Evolutionary conservation across 352 stramenopile genomes (phyloP).

Genomic region (Aphanomyces stellatus): DNA sequence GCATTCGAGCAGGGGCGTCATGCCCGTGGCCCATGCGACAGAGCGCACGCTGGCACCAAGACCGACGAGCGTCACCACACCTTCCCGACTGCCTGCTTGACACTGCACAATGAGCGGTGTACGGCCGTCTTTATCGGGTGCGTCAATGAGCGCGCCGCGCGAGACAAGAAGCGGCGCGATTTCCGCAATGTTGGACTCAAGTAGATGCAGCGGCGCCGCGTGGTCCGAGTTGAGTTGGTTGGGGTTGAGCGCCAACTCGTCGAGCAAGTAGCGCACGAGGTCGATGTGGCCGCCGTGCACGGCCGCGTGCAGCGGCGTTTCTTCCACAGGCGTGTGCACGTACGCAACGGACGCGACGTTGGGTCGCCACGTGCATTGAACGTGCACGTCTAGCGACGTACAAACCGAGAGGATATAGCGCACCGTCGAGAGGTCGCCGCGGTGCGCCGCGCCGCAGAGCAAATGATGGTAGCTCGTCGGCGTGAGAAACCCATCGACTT

Average conservation of each 20-base stretch:
- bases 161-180: slow-evolving; percentile 59
- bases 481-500: slow-evolving; percentile 74
- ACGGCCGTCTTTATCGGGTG: slow-evolving; percentile 46
- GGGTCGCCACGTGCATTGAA: slow-evolving; percentile 59
- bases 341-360: slow-evolving; percentile 55
- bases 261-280: slow-evolving; percentile 62
- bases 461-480: slow-evolving; percentile 68
- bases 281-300: slow-evolving; percentile 40
- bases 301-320: slow-evolving; percentile 54
- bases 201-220: slow-evolving; percentile 54
- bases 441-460: slow-evolving; percentile 52
- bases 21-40: slow-evolving; percentile 70
- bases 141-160: slow-evolving; percentile 48
- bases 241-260: slow-evolving; percentile 31
- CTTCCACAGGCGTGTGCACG: slow-evolving; percentile 41
- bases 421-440: slow-evolving; percentile 62
- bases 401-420: slow-evolving; percentile 34
- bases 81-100: slow-evolving; percentile 46
- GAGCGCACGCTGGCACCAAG: slow-evolving; percentile 54
- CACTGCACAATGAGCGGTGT: slow-evolving; percentile 81
- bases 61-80: slow-evolving; percentile 51
- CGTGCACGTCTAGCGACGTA: slow-evolving; percentile 51
- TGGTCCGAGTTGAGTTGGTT: slow-evolving; percentile 54
- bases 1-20: slow-evolving; percentile 54
- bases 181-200: slow-evolving; percentile 40